Conservation (phyloP, 2,329 filamentous ascomycete species). For the Trichoderma sp. region DNA sequence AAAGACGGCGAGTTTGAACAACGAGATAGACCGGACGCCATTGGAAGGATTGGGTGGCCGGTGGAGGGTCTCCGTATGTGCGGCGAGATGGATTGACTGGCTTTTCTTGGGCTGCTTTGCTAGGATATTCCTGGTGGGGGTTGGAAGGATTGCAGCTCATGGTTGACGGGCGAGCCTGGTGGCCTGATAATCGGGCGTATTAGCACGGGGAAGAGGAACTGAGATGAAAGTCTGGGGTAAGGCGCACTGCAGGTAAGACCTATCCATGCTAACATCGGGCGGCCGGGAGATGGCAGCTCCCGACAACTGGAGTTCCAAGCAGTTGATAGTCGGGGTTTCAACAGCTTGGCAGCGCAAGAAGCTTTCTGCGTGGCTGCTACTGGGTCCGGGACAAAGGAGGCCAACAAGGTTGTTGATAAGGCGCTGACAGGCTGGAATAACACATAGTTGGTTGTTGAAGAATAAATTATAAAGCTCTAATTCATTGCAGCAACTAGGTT, state of each 20-base stretch:
- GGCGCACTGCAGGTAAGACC: not conserved
- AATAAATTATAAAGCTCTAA: not conserved
- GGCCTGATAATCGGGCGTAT: not conserved
- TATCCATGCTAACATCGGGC: slow-evolving; percentile 6
- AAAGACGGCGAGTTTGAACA: not conserved
- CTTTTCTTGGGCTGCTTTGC: not conserved
- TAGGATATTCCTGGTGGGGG: not conserved
- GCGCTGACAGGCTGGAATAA: not conserved
- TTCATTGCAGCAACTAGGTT: not conserved
- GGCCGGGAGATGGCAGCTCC: not conserved
- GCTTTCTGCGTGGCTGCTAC: not conserved
- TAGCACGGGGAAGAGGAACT: not conserved
- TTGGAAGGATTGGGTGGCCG: not conserved
- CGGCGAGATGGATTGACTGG: not conserved
- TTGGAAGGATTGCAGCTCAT: not conserved
- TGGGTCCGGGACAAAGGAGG: slow-evolving; percentile 18
- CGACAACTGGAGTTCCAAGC: not conserved
- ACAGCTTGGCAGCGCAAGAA: not conserved
- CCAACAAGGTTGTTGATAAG: not conserved
- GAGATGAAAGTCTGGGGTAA: not conserved
- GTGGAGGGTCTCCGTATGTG: not conserved
- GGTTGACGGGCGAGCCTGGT: not conserved
- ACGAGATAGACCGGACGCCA: not conserved
- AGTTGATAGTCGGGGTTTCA: not conserved
- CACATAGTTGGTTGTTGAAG: not conserved